Evolutionary conservation across 108 stramenopile genomes (phyloP).

Genomic region (Nannochloropsis salina): DNA sequence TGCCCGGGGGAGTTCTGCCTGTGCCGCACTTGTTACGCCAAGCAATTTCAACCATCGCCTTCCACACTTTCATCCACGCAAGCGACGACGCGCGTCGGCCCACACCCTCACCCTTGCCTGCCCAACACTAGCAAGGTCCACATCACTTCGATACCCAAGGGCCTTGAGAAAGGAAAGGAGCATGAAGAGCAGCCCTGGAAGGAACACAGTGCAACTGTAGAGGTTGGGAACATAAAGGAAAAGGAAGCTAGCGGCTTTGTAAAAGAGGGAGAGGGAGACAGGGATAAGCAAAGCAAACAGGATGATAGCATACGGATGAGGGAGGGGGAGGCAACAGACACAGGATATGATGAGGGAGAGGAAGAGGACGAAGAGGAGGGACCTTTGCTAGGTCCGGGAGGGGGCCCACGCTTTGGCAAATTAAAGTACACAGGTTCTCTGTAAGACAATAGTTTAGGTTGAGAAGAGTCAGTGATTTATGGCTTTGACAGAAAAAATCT

Average conservation of each 20-base stretch:
- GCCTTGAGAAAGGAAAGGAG: background rate
- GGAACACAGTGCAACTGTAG: too few species aligned
- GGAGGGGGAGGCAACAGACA: background rate
- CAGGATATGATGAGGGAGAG: background rate
- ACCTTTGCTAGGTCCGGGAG: background rate
- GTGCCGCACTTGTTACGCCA: slow-evolving; percentile 1
- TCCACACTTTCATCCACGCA: background rate
- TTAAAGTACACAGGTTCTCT: slow-evolving; percentile 6
- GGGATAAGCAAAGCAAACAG: background rate
- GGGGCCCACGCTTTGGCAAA: background rate
- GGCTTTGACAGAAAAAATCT: too few species aligned
- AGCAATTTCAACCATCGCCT: background rate
- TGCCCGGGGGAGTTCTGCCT: background rate
- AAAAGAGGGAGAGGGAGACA: background rate
- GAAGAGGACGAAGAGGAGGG: background rate
- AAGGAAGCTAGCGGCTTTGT: too few species aligned
- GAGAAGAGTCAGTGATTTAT: too few species aligned
- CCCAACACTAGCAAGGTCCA: background rate
- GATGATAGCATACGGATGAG: background rate
- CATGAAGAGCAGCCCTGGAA: background rate
- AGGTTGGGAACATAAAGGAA: too few species aligned
- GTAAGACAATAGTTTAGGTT: background rate
- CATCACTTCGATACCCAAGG: background rate
- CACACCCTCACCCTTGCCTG: slow-evolving; percentile 9
- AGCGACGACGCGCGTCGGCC: background rate